Percentiles rank a stretch among this genome's conserved stretches.
phyloP scores from a whole-genome alignment of 768 basidiomycete genomes.

The Calocybe cyanea region DNA sequence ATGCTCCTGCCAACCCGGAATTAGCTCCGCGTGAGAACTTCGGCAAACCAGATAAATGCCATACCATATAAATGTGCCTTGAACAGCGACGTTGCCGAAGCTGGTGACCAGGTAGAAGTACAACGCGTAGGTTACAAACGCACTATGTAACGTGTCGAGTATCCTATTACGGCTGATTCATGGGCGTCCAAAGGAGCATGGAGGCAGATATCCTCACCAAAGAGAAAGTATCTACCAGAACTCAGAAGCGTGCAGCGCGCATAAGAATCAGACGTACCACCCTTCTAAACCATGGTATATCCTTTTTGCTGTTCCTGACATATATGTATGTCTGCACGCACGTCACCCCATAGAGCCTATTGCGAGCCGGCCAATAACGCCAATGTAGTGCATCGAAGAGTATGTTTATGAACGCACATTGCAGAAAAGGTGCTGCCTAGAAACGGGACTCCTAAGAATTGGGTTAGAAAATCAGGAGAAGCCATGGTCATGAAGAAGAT shows the following conservation, averaged over 20 bases:
- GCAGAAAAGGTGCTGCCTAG: no score
- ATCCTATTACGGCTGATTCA: background rate
- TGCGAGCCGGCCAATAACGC: no score
- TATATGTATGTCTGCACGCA: conserved; percentile 10
- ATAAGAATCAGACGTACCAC: background rate
- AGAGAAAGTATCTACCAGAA: conserved; percentile 2
- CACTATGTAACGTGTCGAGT: background rate
- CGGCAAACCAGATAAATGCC: background rate
- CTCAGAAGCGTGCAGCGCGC: background rate
- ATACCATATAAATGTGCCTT: conserved; percentile 6
- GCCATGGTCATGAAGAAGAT: no score
- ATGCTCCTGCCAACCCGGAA: no score
- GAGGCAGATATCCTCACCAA: background rate
- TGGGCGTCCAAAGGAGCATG: no score
- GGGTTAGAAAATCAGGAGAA: no score
- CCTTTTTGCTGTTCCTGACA: conserved; percentile 1
- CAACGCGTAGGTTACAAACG: conserved; percentile 5
- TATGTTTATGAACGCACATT: no score
- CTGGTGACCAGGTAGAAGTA: conserved; percentile 10
- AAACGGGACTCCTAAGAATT: no score
- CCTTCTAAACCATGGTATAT: conserved; percentile 9
- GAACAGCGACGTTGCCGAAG: conserved; percentile 10
- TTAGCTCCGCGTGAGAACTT: no score
- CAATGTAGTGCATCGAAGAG: no score
- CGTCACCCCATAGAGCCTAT: conserved; percentile 9